These are phyloP conservation scores for Eragrostis tef DNA, from an alignment of 202 grass and related monocot genomes.

Conservation along the genomic window DNA sequence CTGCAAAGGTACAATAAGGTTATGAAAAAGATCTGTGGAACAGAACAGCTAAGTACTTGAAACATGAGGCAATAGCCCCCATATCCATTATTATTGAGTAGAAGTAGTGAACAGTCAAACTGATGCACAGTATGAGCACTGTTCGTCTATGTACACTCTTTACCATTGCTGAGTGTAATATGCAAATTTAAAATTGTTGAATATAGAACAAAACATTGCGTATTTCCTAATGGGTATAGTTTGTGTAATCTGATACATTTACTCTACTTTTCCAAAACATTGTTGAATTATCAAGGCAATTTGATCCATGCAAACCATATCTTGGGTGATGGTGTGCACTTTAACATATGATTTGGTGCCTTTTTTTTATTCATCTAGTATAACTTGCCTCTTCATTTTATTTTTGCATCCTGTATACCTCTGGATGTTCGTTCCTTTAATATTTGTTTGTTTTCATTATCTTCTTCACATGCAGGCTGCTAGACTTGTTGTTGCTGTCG, in stretches of 20 bases:
- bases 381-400: constrained; percentile 8
- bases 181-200: not conserved
- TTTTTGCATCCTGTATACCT: constrained; percentile 20
- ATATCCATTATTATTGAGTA: constrained; percentile 25
- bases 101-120: not conserved
- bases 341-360: constrained; percentile 6
- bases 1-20: not conserved
- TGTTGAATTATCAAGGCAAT: constrained; percentile 21
- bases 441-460: not conserved
- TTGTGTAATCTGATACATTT: not conserved
- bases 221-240: constrained; percentile 9
- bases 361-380: constrained; percentile 32
- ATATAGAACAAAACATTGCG: not conserved
- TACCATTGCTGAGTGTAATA: not conserved
- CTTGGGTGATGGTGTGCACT: constrained; percentile 10
- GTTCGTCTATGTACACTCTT: not conserved
- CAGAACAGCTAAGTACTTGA: not conserved
- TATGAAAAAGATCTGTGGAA: not conserved
- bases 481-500: constrained; percentile 88
- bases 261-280: constrained; percentile 19
- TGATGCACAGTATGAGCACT: not conserved
- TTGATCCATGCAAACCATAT: constrained; percentile 19
- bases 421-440: constrained; percentile 17
- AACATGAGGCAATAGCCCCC: not conserved
- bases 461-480: constrained; percentile 55